Percentiles rank a stretch among this genome's conserved stretches.
phyloP scores from a whole-genome alignment of 2,329 filamentous ascomycete species.

The Acephala macrosclerotiorum region DNA sequence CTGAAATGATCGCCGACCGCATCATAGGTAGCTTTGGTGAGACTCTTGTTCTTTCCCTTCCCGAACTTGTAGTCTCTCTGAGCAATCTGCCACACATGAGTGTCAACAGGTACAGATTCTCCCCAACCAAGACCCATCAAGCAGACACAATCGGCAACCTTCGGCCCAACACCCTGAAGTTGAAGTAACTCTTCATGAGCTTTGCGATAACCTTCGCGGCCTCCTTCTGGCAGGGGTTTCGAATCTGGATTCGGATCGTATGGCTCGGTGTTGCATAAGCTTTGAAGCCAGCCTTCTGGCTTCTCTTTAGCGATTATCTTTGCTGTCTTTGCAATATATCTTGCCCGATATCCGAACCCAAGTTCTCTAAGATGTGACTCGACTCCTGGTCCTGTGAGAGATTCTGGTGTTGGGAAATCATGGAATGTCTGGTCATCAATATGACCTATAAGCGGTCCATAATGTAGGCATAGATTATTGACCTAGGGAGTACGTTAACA shows the following conservation, averaged over 20 bases:
- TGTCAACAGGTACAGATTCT: conserved; percentile 94
- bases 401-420: conserved; percentile 82
- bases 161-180: conserved; percentile 90
- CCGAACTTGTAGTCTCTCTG: conserved; percentile 95
- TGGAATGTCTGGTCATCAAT: conserved; percentile 78
- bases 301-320: conserved; percentile 72
- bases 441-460: conserved; percentile 78
- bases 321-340: conserved; percentile 90
- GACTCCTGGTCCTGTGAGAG: conserved; percentile 76
- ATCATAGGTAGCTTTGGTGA: conserved; percentile 89
- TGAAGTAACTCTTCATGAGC: conserved; percentile 83
- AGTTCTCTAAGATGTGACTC: conserved; percentile 81
- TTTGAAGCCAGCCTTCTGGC: conserved; percentile 77
- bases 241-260: conserved; percentile 71
- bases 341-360: conserved; percentile 94
- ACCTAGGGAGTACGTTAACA: conserved; percentile 54
- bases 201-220: conserved; percentile 68
- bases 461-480: conserved; percentile 87
- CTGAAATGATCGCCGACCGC: conserved; percentile 91
- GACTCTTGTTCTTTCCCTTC: conserved; percentile 79
- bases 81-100: conserved; percentile 98
- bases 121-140: conserved; percentile 97
- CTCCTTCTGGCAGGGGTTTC: conserved; percentile 56
- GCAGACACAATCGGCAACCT: conserved; percentile 96
- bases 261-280: conserved; percentile 79